Evolutionary conservation across 1,284 basidiomycete species (phyloP).

Genomic region (Sanguinoderma infundibulare): DNA sequence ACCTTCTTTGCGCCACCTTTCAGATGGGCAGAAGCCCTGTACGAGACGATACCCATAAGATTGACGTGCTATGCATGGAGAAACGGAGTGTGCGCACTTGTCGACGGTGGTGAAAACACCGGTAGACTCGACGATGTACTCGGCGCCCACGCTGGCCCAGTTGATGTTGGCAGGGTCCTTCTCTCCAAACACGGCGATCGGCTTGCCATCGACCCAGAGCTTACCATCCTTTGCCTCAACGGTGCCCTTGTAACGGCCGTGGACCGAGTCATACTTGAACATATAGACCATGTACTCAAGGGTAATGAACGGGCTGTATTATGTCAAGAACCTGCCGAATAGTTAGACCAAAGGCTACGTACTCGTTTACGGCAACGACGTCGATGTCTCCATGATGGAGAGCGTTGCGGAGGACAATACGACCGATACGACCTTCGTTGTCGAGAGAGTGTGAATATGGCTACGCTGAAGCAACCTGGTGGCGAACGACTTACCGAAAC

Average conservation of each 20-base stretch:
- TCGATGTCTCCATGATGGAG: slow-evolving; percentile 78
- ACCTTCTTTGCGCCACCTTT: slow-evolving; percentile 99
- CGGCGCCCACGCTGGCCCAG: slow-evolving; percentile 84
- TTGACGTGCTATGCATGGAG: neutral
- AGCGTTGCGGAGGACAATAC: slow-evolving; percentile 97
- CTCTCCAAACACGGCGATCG: slow-evolving; percentile 86
- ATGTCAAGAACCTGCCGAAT: neutral
- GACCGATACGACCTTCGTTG: slow-evolving; percentile 86
- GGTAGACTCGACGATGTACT: slow-evolving; percentile 97
- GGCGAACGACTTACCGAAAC: slow-evolving; percentile 57
- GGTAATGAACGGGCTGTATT: slow-evolving; percentile 87
- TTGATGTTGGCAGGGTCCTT: slow-evolving; percentile 87
- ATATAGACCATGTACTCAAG: slow-evolving; percentile 99
- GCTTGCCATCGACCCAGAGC: slow-evolving; percentile 85
- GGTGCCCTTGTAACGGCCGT: slow-evolving; percentile 92
- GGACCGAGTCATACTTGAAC: slow-evolving; percentile 99
- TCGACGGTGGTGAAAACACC: slow-evolving; percentile 99
- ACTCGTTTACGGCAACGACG: slow-evolving; percentile 92
- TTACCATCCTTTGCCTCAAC: slow-evolving; percentile 89
- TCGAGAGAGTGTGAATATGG: neutral
- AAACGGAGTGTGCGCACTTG: slow-evolving; percentile 51
- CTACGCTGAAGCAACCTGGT: neutral
- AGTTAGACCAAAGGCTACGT: slow-evolving; percentile 35
- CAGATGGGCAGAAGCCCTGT: slow-evolving; percentile 90
- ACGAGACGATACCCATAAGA: neutral